Evolutionary conservation across 805 yeast genomes (phyloP).

Genomic region (Teunomyces atbi): DNA sequence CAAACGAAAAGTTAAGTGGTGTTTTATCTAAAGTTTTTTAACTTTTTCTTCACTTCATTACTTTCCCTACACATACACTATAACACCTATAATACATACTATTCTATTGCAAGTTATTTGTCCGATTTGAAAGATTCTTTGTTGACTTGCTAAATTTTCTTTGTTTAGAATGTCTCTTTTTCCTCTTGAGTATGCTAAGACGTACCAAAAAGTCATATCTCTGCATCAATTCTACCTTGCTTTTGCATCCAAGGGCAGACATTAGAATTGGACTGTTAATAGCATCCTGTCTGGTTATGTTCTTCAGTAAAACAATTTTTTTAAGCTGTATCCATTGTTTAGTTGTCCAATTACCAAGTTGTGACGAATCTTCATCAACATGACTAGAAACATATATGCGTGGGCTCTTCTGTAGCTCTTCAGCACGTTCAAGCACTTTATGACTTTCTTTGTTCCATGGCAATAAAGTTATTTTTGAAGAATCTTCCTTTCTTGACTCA

Average conservation of each 20-base stretch:
- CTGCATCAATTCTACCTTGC: constrained; percentile 29
- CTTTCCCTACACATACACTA: not conserved
- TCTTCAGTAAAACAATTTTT: constrained; percentile 26
- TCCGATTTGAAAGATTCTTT: not conserved
- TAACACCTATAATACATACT: not conserved
- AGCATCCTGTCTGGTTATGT: constrained; percentile 25
- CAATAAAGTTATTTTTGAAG: not conserved
- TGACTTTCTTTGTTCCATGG: not conserved
- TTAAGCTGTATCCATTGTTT: constrained; percentile 33
- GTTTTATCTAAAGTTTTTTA: constrained; percentile 56
- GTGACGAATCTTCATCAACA: not conserved
- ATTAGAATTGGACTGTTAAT: constrained; percentile 26
- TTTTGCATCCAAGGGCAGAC: constrained; percentile 24
- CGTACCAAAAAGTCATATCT: constrained; percentile 27
- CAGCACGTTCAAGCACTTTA: not conserved
- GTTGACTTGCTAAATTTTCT: not conserved
- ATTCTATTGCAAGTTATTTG: not conserved
- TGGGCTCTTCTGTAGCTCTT: not conserved
- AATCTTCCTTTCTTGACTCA: not conserved
- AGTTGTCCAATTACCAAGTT: constrained; percentile 22
- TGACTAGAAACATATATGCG: not conserved
- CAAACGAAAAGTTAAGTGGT: constrained; percentile 38
- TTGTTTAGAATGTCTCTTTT: not conserved
- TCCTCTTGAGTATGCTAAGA: constrained; percentile 4
- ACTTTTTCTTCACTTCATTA: constrained; percentile 1